Evolutionary conservation across 2,329 filamentous ascomycete species (phyloP).

Genomic region (Verticillium nonalfalfae): DNA sequence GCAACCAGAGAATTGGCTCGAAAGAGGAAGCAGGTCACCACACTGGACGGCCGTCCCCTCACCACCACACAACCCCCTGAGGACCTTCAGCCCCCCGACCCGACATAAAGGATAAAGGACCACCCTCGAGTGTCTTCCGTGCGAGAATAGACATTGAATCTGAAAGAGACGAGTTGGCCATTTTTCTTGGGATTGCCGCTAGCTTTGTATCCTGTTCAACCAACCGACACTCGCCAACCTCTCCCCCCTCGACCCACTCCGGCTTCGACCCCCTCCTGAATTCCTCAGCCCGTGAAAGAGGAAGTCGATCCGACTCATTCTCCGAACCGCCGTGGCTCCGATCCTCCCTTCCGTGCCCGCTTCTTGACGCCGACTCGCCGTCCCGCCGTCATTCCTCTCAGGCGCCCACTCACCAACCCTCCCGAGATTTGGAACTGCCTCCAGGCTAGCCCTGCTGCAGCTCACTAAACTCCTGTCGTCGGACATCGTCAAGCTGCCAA

Average conservation of each 20-base stretch:
- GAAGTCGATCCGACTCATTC: slow-evolving; percentile 29
- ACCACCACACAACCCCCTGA: slow-evolving; percentile 3
- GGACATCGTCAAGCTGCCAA: slow-evolving; percentile 2
- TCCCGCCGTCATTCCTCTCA: slow-evolving; percentile 9
- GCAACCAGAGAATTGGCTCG: slow-evolving; percentile 13
- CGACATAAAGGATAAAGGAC: slow-evolving; percentile 4
- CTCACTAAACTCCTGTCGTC: neutral
- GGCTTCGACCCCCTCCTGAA: slow-evolving; percentile 17
- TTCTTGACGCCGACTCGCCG: slow-evolving; percentile 7
- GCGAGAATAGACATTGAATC: slow-evolving; percentile 20
- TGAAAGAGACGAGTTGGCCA: slow-evolving; percentile 17
- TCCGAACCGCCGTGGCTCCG: slow-evolving; percentile 17
- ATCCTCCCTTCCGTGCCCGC: slow-evolving; percentile 26
- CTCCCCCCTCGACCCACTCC: slow-evolving; percentile 5
- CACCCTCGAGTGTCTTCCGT: slow-evolving; percentile 1
- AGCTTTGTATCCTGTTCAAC: slow-evolving; percentile 5
- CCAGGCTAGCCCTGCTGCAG: neutral
- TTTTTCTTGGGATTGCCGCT: slow-evolving; percentile 34
- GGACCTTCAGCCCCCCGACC: slow-evolving; percentile 3
- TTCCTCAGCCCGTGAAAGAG: slow-evolving; percentile 36
- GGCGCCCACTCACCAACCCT: slow-evolving; percentile 1
- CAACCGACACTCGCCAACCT: slow-evolving; percentile 8
- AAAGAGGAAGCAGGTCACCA: slow-evolving; percentile 5
- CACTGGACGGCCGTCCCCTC: slow-evolving; percentile 17
- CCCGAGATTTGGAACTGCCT: slow-evolving; percentile 16